These are phyloP conservation scores for Phytophthora constricta DNA, from an alignment of 352 stramenopile species.

Conservation along the genomic window DNA sequence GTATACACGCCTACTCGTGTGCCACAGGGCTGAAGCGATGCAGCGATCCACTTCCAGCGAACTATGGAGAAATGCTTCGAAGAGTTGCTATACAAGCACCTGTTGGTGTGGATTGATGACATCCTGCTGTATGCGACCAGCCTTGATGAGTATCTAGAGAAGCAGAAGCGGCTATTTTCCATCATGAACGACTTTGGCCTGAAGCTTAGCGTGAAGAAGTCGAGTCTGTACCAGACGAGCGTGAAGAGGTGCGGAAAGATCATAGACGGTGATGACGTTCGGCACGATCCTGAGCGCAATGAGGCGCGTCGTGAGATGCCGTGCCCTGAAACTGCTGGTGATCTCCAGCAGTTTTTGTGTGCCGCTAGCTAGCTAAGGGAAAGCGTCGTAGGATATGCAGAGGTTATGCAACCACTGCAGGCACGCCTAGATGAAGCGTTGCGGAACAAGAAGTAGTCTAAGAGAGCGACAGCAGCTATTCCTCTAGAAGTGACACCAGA, in stretches of 20 bases:
- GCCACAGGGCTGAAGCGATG: constrained; percentile 5
- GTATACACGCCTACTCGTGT: constrained; percentile 23
- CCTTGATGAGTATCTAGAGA: background rate
- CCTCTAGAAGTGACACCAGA: background rate
- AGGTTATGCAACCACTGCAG: constrained; percentile 14
- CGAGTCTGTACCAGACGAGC: constrained; percentile 10
- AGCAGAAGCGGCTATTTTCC: constrained; percentile 18
- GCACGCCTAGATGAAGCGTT: background rate
- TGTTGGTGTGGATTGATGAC: constrained; percentile 33
- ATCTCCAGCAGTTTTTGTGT: constrained; percentile 37
- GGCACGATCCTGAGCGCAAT: constrained; percentile 20
- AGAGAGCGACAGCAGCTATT: background rate
- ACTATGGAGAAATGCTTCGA: constrained; percentile 18
- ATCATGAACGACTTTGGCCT: constrained; percentile 1
- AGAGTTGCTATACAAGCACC: constrained; percentile 21
- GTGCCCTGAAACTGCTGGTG: constrained; percentile 8
- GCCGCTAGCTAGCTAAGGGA: constrained; percentile 27
- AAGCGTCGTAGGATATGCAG: constrained; percentile 29
- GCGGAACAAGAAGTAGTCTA: background rate
- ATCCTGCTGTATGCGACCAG: constrained; percentile 11
- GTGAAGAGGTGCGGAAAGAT: constrained; percentile 30
- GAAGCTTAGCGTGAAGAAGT: constrained; percentile 30
- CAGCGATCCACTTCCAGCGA: constrained; percentile 18
- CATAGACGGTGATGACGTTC: constrained; percentile 17
- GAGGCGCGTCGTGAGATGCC: constrained; percentile 4